Evolutionary conservation across 2,329 filamentous ascomycete genomes (phyloP).

Genomic region (Aureobasidium sp.): DNA sequence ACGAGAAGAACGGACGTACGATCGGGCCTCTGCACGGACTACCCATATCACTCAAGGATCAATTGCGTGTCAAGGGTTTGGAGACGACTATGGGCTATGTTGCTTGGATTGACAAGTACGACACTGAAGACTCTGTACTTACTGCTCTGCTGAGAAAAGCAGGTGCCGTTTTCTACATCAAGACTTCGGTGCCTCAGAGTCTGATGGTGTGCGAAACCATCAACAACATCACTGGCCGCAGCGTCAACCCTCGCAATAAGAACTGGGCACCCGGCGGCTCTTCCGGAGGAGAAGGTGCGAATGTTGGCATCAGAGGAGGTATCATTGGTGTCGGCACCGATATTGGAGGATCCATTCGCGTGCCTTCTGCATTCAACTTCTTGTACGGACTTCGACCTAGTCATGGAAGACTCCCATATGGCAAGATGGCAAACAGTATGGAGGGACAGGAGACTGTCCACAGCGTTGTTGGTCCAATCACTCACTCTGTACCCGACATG

Average conservation of each 20-base stretch:
- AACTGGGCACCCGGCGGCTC: constrained; percentile 44
- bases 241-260: constrained; percentile 46
- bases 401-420: constrained; percentile 32
- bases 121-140: constrained; percentile 45
- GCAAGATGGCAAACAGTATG: constrained; percentile 36
- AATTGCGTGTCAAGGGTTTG: constrained; percentile 25
- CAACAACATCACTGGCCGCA: constrained; percentile 43
- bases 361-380: constrained; percentile 41
- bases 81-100: constrained; percentile 53
- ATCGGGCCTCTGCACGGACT: constrained; percentile 25
- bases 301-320: constrained; percentile 44
- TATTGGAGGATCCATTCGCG: constrained; percentile 43
- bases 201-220: constrained; percentile 46
- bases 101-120: constrained; percentile 51
- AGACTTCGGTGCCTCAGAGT: constrained; percentile 48
- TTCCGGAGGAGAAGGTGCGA: constrained; percentile 49
- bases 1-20: constrained; percentile 31
- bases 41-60: constrained; percentile 18
- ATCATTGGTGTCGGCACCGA: constrained; percentile 47
- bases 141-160: constrained; percentile 48
- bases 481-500: constrained; percentile 43
- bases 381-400: constrained; percentile 38
- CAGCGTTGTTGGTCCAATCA: constrained; percentile 45
- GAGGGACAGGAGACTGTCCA: constrained; percentile 38
- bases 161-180: constrained; percentile 43